A percentile compares a stretch with the other conserved stretches of the same genome.
Conservation (phyloP, 75 land plant genomes). For the Sequoia sempervirens region DNA sequence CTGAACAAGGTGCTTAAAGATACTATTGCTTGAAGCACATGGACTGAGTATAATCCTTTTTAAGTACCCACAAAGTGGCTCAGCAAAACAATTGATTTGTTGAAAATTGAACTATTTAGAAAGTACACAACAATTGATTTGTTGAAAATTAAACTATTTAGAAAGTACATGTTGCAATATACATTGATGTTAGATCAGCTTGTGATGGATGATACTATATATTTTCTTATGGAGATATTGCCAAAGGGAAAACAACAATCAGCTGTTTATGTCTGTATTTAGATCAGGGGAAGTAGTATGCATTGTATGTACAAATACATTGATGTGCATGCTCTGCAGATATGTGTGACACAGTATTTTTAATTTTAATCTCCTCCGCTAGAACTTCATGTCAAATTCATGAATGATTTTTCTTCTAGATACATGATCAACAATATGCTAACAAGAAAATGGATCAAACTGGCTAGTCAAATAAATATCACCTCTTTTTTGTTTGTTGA, state of each 20-base stretch:
- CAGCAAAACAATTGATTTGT: neutral
- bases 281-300: neutral
- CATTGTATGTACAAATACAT: neutral
- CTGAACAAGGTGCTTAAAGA: neutral
- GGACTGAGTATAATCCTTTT: neutral
- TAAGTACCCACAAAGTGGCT: neutral
- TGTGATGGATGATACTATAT: neutral
- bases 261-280: neutral
- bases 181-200: neutral
- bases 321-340: neutral
- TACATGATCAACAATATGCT: neutral
- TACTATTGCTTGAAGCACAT: neutral
- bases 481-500: neutral
- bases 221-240: neutral
- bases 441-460: neutral
- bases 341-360: neutral
- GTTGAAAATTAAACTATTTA: neutral
- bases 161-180: neutral
- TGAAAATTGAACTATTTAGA: neutral
- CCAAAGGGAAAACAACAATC: neutral
- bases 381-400: neutral
- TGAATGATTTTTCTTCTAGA: neutral
- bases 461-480: neutral
- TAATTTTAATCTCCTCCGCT: neutral
- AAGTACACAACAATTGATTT: neutral